phyloP scores from a whole-genome alignment of 805 yeast genomes.

The Clavispora carvajalis region DNA sequence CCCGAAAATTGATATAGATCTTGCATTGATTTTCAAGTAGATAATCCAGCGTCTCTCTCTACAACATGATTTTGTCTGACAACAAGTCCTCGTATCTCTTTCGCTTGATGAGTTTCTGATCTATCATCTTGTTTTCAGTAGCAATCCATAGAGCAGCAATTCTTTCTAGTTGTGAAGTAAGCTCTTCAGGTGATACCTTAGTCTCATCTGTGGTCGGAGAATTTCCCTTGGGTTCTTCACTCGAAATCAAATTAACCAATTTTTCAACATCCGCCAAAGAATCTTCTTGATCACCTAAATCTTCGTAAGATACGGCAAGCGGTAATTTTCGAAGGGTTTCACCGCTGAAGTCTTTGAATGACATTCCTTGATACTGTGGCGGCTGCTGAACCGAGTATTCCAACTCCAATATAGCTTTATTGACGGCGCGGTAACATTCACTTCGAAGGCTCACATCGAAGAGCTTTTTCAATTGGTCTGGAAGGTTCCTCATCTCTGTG shows the following conservation, averaged over 20 bases:
- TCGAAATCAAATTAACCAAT: neutral
- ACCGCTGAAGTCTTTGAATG: slow-evolving; percentile 4
- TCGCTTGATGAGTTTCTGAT: slow-evolving; percentile 21
- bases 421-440: slow-evolving; percentile 66
- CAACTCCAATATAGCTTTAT: slow-evolving; percentile 52
- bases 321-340: slow-evolving; percentile 2
- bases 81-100: slow-evolving; percentile 20
- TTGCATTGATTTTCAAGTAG: too few species aligned
- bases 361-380: slow-evolving; percentile 7
- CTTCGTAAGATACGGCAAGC: neutral
- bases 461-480: slow-evolving; percentile 48
- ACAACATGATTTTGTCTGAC: neutral
- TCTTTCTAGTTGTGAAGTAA: slow-evolving; percentile 45
- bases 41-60: too few species aligned
- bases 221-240: slow-evolving; percentile 1
- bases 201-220: neutral
- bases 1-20: too few species aligned
- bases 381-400: slow-evolving; percentile 5
- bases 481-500: slow-evolving; percentile 41
- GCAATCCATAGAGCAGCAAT: slow-evolving; percentile 59
- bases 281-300: slow-evolving; percentile 3
- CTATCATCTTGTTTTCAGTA: slow-evolving; percentile 51
- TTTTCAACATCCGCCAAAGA: slow-evolving; percentile 7
- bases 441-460: slow-evolving; percentile 57
- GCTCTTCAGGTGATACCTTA: slow-evolving; percentile 15